phyloP scores from a whole-genome alignment of 257 asterid species.

The Primulina huaijiensis region DNA sequence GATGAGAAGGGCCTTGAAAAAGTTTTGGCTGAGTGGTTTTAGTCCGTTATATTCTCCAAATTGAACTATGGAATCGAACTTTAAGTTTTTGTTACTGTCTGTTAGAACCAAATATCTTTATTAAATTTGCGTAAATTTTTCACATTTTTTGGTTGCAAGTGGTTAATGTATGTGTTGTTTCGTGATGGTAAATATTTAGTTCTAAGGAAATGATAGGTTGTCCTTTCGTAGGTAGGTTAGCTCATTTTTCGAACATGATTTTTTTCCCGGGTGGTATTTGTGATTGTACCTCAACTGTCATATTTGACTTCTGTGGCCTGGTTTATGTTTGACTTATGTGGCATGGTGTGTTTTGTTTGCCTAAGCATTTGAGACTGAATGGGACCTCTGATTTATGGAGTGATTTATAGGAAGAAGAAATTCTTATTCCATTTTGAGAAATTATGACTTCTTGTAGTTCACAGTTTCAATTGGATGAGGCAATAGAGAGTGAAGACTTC shows the following conservation, averaged over 20 bases:
- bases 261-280: neutral
- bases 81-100: neutral
- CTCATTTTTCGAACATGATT: neutral
- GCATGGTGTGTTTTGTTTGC: too few species aligned
- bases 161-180: neutral
- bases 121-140: constrained; percentile 10
- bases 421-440: constrained; percentile 1
- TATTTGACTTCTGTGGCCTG: too few species aligned
- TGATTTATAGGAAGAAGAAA: constrained; percentile 11
- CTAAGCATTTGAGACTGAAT: too few species aligned
- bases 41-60: neutral
- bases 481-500: constrained; percentile 82
- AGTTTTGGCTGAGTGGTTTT: constrained; percentile 2
- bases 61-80: neutral
- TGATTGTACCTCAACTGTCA: neutral
- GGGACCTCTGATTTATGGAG: neutral
- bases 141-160: constrained; percentile 8
- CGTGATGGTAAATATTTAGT: neutral
- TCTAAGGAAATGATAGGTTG: neutral
- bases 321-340: neutral
- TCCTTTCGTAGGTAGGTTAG: neutral
- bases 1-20: neutral
- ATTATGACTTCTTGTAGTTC: constrained; percentile 22
- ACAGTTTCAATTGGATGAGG: constrained; percentile 93
- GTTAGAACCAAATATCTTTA: neutral